These are phyloP conservation scores for Dothistroma pini DNA, from an alignment of 2,329 filamentous ascomycete species.

Conservation along the genomic window DNA sequence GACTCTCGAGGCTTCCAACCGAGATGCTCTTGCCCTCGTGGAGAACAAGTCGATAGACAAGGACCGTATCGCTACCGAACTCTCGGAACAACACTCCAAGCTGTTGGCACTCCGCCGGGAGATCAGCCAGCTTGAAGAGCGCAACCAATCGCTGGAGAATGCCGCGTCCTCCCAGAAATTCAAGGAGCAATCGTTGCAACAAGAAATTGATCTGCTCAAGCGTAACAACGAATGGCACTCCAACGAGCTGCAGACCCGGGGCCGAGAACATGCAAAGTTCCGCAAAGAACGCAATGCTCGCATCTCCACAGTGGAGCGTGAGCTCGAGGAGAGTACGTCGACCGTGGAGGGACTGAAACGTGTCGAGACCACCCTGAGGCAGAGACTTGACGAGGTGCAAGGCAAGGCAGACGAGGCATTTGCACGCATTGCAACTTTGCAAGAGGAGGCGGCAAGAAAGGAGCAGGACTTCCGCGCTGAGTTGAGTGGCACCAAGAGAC, in stretches of 20 bases:
- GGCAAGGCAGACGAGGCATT: conserved; percentile 83
- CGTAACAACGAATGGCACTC: conserved; percentile 94
- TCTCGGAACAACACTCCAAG: conserved; percentile 85
- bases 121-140: conserved; percentile 75
- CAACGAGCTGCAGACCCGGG: conserved; percentile 85
- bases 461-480: conserved; percentile 85
- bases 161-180: conserved; percentile 79
- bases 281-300: conserved; percentile 92
- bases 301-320: conserved; percentile 81
- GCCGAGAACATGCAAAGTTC: conserved; percentile 79
- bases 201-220: conserved; percentile 84
- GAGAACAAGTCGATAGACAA: conserved; percentile 87
- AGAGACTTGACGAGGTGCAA: conserved; percentile 77
- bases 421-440: conserved; percentile 75
- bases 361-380: conserved; percentile 74
- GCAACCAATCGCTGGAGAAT: conserved; percentile 76
- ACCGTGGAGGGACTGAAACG: conserved; percentile 73
- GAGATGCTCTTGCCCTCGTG: conserved; percentile 82
- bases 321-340: conserved; percentile 78
- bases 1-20: conserved; percentile 85
- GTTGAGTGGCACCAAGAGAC: conserved; percentile 71
- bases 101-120: conserved; percentile 80
- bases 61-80: conserved; percentile 78
- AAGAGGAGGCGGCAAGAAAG: conserved; percentile 75
- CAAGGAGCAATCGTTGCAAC: conserved; percentile 82